These are phyloP conservation scores for Pseudogymnoascus sp. DNA, from an alignment of 2,329 filamentous ascomycete genomes.

Conservation along the genomic window DNA sequence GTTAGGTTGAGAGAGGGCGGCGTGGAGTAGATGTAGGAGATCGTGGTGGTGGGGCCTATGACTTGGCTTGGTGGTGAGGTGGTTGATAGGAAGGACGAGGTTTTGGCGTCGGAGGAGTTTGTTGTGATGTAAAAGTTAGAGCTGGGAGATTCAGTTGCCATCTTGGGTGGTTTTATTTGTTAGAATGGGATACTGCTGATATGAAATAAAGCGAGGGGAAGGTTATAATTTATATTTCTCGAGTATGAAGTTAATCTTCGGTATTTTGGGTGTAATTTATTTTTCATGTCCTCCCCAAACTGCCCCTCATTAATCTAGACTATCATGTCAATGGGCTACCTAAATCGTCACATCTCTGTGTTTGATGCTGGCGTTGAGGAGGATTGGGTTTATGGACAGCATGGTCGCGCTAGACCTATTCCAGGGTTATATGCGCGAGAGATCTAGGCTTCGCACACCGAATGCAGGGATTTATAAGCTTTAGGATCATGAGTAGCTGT, in stretches of 20 bases:
- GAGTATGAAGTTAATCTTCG: too few species aligned
- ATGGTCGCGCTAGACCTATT: too few species aligned
- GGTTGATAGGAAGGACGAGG: neutral
- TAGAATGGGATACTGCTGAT: neutral
- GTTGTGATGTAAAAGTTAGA: slow-evolving; percentile 7
- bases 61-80: slow-evolving; percentile 1
- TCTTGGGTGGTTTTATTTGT: neutral
- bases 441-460: neutral
- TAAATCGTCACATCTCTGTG: too few species aligned
- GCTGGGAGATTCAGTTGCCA: neutral
- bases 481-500: neutral
- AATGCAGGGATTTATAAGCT: neutral
- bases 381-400: too few species aligned
- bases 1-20: slow-evolving; percentile 9
- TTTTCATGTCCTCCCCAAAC: too few species aligned
- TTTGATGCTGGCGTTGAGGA: too few species aligned
- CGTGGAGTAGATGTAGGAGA: slow-evolving; percentile 17
- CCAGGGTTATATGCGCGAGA: neutral
- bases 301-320: too few species aligned
- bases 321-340: too few species aligned
- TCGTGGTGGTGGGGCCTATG: neutral
- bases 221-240: too few species aligned
- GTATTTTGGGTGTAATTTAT: too few species aligned
- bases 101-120: neutral
- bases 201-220: neutral